phyloP scores from a whole-genome alignment of 176 grass and related monocot genomes.

The Ampelocalamus luodianensis region DNA sequence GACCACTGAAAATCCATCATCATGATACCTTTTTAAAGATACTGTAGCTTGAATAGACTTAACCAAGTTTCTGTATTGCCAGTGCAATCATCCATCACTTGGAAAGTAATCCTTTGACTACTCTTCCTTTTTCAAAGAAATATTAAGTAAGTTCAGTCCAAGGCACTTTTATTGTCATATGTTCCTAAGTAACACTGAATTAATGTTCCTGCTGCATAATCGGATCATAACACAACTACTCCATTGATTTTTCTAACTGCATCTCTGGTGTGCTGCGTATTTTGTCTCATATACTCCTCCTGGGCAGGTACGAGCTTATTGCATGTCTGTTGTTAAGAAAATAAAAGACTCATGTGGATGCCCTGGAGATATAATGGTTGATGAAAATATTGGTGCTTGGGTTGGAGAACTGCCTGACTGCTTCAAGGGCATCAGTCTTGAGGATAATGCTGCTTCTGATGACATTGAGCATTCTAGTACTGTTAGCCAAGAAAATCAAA shows the following conservation, averaged over 20 bases:
- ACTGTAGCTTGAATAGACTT: neutral
- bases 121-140: neutral
- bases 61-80: neutral
- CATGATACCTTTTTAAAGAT: neutral
- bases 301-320: conserved; percentile 62
- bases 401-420: conserved; percentile 69
- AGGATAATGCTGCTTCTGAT: conserved; percentile 13
- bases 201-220: conserved; percentile 10
- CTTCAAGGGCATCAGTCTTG: conserved; percentile 48
- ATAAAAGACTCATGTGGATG: conserved; percentile 72
- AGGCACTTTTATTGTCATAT: neutral
- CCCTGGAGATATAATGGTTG: conserved; percentile 64
- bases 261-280: conserved; percentile 7
- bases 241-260: neutral
- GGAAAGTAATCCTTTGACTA: neutral
- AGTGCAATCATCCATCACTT: neutral
- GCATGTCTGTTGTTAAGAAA: conserved; percentile 67
- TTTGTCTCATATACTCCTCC: conserved; percentile 25
- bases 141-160: conserved; percentile 11
- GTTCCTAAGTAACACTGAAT: neutral
- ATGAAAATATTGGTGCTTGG: conserved; percentile 71
- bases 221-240: neutral
- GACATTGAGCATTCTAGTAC: neutral
- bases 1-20: neutral
- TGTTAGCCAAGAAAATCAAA: conserved; percentile 26